Evolutionary conservation across 345 rosid genomes (phyloP).

Genomic region (Salix purpurea): DNA sequence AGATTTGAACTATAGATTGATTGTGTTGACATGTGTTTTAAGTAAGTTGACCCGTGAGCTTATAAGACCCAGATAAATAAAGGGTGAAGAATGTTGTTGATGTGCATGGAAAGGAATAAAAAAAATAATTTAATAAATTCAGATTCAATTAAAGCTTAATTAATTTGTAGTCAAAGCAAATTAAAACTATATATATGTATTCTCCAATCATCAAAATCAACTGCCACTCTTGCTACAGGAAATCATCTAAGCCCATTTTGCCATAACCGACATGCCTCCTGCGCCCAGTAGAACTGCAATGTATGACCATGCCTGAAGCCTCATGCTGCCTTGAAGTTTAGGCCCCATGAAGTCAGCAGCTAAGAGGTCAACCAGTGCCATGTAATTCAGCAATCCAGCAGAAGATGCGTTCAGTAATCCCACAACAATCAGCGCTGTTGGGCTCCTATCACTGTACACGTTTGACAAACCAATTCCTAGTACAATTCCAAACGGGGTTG

Average conservation of each 20-base stretch:
- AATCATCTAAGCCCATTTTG: constrained; percentile 63
- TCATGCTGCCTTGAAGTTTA: constrained; percentile 61
- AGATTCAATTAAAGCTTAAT: no score
- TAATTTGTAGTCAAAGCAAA: no score
- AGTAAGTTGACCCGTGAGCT: no score
- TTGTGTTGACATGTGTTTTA: no score
- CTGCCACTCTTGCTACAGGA: no score
- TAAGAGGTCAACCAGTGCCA: constrained; percentile 77
- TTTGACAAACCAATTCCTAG: constrained; percentile 57
- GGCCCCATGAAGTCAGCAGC: constrained; percentile 66
- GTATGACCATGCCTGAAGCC: constrained; percentile 53
- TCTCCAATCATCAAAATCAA: no score
- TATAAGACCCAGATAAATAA: no score
- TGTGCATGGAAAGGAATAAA: no score
- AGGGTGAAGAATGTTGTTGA: no score
- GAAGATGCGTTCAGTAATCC: constrained; percentile 72
- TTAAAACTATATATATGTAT: no score
- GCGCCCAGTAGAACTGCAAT: constrained; percentile 58
- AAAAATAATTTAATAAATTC: no score
- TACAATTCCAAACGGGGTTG: constrained; percentile 67
- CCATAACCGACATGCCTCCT: constrained; percentile 70
- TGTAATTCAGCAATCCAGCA: constrained; percentile 66
- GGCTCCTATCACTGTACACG: constrained; percentile 51
- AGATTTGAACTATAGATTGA: no score
- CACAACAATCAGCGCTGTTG: constrained; percentile 49